phyloP scores from a whole-genome alignment of 2,329 filamentous ascomycete genomes.

The Hypocrella siamensis region DNA sequence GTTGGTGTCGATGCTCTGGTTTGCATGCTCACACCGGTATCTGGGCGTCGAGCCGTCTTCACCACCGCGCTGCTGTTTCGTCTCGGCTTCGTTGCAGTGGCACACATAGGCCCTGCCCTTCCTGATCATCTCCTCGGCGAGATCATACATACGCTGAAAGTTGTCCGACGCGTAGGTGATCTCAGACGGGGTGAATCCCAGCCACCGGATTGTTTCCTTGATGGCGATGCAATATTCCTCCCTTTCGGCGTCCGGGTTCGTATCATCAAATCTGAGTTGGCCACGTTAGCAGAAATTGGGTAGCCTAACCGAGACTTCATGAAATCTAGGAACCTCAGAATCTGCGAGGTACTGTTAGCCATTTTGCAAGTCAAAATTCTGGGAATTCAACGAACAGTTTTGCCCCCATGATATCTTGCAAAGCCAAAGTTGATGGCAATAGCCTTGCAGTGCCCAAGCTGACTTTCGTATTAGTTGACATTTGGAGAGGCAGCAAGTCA shows the following conservation, averaged over 20 bases:
- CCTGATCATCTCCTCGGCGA: slow-evolving; percentile 66
- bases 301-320: too few species aligned
- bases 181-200: slow-evolving; percentile 17
- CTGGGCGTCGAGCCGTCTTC: slow-evolving; percentile 49
- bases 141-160: slow-evolving; percentile 68
- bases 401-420: slow-evolving; percentile 64
- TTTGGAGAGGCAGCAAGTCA: too few species aligned
- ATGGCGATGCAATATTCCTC: slow-evolving; percentile 80
- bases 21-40: slow-evolving; percentile 67
- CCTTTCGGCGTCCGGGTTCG: slow-evolving; percentile 87
- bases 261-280: slow-evolving; percentile 67
- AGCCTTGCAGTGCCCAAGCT: slow-evolving; percentile 89
- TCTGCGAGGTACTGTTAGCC: too few species aligned
- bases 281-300: background rate
- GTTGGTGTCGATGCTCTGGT: slow-evolving; percentile 58
- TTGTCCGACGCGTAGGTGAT: slow-evolving; percentile 80
- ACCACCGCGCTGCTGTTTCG: slow-evolving; percentile 77
- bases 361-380: background rate
- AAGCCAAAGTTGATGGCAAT: slow-evolving; percentile 96
- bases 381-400: background rate
- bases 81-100: slow-evolving; percentile 64
- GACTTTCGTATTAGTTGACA: too few species aligned
- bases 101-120: slow-evolving; percentile 63
- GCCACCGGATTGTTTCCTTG: slow-evolving; percentile 72
- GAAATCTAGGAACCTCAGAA: too few species aligned